Percentiles rank a stretch among this genome's conserved stretches.
phyloP scores from a whole-genome alignment of 352 stramenopile genomes.

The Pythium chondricola region DNA sequence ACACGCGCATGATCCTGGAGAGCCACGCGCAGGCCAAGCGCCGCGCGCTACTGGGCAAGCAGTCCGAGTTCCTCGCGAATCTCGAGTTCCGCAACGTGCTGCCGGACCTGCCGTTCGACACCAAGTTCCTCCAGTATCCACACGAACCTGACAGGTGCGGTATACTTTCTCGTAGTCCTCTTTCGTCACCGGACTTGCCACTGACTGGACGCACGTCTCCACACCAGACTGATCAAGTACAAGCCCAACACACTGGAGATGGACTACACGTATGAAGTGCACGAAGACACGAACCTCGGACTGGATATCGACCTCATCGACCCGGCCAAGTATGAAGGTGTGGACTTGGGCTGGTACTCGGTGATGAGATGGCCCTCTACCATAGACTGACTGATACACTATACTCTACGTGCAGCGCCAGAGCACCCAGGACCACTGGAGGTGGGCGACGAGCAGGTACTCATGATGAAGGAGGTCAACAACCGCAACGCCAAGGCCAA shows the following conservation, averaged over 20 bases:
- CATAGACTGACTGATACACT: no score
- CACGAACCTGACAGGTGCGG: conserved; percentile 72
- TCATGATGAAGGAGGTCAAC: conserved; percentile 81
- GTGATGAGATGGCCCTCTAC: no score
- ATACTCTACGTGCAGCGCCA: conserved; percentile 34
- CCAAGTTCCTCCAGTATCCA: conserved; percentile 82
- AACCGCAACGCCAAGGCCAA: conserved; percentile 51
- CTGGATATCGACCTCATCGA: conserved; percentile 82
- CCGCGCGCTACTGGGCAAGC: conserved; percentile 67
- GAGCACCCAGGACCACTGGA: conserved; percentile 43
- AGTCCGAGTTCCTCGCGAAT: conserved; percentile 77
- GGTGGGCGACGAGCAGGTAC: conserved; percentile 61
- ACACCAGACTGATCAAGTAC: conserved; percentile 77
- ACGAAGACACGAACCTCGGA: conserved; percentile 75
- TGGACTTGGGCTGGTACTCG: no score
- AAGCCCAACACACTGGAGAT: conserved; percentile 79
- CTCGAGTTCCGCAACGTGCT: conserved; percentile 81
- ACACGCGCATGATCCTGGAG: conserved; percentile 85
- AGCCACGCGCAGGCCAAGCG: conserved; percentile 81
- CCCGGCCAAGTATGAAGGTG: conserved; percentile 82
- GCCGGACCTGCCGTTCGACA: conserved; percentile 79
- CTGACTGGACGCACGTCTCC: no score
- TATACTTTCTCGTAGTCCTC: no score
- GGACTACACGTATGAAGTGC: conserved; percentile 84
- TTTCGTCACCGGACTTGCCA: no score